Percentiles rank a stretch among this genome's conserved stretches.
phyloP scores from a whole-genome alignment of 2,329 filamentous ascomycete species.

The Pyricularia pennisetigena region DNA sequence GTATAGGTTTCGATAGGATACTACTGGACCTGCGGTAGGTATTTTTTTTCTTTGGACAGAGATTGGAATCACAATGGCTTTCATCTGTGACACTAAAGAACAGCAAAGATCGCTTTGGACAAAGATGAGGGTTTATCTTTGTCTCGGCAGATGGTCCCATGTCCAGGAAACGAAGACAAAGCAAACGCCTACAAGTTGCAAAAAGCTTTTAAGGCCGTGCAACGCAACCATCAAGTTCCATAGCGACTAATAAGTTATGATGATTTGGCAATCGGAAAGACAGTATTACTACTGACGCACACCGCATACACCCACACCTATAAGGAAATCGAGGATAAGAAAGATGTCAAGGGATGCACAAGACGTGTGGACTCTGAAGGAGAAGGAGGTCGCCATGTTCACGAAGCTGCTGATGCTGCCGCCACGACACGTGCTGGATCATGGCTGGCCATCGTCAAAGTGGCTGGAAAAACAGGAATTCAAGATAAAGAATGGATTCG shows the following conservation, averaged over 20 bases:
- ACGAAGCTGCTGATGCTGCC: neutral
- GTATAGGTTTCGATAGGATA: neutral
- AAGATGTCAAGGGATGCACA: neutral
- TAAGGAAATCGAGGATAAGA: neutral
- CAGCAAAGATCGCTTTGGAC: neutral
- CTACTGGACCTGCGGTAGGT: neutral
- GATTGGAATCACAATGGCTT: neutral
- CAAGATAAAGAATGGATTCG: neutral
- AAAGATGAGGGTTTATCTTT: neutral
- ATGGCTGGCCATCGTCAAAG: neutral
- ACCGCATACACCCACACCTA: neutral
- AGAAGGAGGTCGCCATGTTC: neutral
- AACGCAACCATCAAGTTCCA: neutral
- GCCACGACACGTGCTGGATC: neutral
- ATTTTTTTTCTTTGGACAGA: neutral
- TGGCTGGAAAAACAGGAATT: constrained; percentile 1
- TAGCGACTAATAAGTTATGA: neutral
- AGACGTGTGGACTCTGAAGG: neutral
- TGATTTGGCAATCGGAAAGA: neutral
- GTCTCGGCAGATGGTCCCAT: neutral
- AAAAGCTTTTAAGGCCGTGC: neutral
- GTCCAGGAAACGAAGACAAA: neutral
- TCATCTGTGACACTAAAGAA: neutral
- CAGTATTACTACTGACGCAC: neutral
- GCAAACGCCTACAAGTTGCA: neutral